Base-by-base conservation (phyloP, 495 filamentous ascomycete species). In the Tuber magnatum region DNA sequence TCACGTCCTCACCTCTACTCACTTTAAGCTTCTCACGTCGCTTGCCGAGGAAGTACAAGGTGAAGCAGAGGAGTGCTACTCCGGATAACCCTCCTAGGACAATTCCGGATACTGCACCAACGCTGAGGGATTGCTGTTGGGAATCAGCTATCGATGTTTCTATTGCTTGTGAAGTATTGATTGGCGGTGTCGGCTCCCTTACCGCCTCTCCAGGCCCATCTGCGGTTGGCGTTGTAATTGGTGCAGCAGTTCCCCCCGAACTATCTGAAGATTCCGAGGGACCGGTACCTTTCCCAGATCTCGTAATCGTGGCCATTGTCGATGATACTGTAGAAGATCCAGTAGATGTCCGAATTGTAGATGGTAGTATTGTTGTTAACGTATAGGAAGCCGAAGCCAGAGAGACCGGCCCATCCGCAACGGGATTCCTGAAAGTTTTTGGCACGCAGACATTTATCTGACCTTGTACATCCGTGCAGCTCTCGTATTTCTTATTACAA, bases 401-500 rank as follows among this genome's bases (percentile, higher is more conserved):
- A 16, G 73, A 75, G 28, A 35, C 68, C 28, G 73, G 73, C 9
- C 68, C 68, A 38, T 39, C 42, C 20, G 73, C 73, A 42, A 75
- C 73, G 70, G 68, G 73, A 28, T 32, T 75, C 32, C 38, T 51
- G 68, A 75, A 75, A 8, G 35, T 51, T 35, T 48, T 56, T 41
- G 73, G 68, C 22, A 75, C 61, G 71, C 73, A 75, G 43, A 68
- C 42, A 12, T 35, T 71, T 4, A 74, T 35, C 40, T 68, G 73
- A n/a, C 28, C 41, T 28, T 28, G 9, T 51, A 20, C 43, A 51
- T 43, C 42, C 41, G 73, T 75, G 35, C 73, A 75, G 32, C 68
- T 75, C 42, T 75, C 73, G 22, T 75, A 75, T 48, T 75, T 32
- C 56, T 75, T 75, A 18, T 75, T 75, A 22, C 73, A 75, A 28